Conservation (phyloP, 257 asterid genomes). For the Nicotiana sylvestris region DNA sequence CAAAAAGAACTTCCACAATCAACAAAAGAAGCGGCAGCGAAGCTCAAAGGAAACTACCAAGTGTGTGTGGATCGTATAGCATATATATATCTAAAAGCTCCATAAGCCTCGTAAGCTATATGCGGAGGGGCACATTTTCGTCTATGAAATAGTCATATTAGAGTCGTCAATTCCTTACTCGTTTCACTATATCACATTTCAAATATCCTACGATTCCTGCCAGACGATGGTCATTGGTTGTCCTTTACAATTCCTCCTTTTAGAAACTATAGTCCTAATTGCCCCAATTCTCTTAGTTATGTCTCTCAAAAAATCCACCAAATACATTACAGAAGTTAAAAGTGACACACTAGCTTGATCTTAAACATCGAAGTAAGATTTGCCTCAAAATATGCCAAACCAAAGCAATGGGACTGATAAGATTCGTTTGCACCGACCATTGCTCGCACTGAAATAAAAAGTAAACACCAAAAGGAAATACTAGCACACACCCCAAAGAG, state of each 20-base stretch:
- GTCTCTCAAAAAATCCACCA: too few species aligned
- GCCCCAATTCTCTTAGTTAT: neutral
- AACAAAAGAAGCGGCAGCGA: neutral
- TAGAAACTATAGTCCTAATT: neutral
- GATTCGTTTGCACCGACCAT: neutral
- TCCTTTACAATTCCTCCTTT: neutral
- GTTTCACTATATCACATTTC: neutral
- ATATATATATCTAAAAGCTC: neutral
- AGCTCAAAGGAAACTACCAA: constrained; percentile 1
- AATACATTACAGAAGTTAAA: too few species aligned
- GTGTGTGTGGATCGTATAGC: neutral
- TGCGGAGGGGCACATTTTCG: neutral
- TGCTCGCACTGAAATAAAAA: neutral
- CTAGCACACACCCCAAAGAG: neutral
- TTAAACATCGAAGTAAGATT: neutral
- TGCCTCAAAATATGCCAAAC: neutral
- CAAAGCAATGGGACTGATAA: neutral
- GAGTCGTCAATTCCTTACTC: neutral
- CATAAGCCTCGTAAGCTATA: neutral
- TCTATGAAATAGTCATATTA: neutral
- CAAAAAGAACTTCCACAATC: neutral
- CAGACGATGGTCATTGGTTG: neutral
- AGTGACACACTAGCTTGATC: neutral
- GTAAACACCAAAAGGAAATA: neutral
- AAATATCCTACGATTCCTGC: neutral